A percentile compares a stretch with the other conserved stretches of the same genome.
Conservation (phyloP, 108 stramenopile species). For the Epithemia pelagica region DNA sequence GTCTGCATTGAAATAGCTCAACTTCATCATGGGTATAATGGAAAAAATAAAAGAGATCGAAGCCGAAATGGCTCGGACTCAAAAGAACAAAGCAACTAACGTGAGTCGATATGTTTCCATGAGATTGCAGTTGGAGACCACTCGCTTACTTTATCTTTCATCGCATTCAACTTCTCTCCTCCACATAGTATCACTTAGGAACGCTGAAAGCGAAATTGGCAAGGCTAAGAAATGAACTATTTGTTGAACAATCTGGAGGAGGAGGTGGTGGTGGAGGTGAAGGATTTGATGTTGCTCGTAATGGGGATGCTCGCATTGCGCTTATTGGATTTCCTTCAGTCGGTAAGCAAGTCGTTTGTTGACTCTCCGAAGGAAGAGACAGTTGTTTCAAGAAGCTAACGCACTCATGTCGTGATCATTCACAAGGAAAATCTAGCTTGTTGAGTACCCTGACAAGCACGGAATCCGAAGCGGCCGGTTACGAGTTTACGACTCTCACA, state of each 20-base stretch:
- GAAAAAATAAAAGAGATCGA: conserved; percentile 90
- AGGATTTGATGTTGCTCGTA: conserved; percentile 91
- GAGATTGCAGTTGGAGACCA: too few relatives aligned
- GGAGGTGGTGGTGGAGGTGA: conserved; percentile 68
- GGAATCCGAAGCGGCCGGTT: conserved; percentile 84
- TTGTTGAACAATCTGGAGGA: conserved; percentile 82
- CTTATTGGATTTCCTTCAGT: conserved; percentile 96
- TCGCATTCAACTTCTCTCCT: not conserved
- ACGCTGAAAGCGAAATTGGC: conserved; percentile 98
- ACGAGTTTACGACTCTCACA: conserved; percentile 97
- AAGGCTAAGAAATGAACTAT: conserved; percentile 90
- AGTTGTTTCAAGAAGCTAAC: not conserved
- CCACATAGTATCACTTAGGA: conserved; percentile 83
- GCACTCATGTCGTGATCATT: not conserved
- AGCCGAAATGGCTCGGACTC: conserved; percentile 73
- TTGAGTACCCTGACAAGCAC: conserved; percentile 87
- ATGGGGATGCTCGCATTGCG: conserved; percentile 96
- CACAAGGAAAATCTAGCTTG: conserved; percentile 73
- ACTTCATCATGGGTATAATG: conserved; percentile 49
- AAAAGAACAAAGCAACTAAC: conserved; percentile 62
- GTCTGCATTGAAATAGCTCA: too few relatives aligned
- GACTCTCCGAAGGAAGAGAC: not conserved
- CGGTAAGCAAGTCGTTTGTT: conserved; percentile 26
- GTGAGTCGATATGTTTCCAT: not conserved
- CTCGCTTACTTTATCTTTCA: too few relatives aligned